A percentile compares a stretch with the other conserved stretches of the same genome.
phyloP scores from a whole-genome alignment of 1,284 basidiomycete species.

The Sparassis latifolia region DNA sequence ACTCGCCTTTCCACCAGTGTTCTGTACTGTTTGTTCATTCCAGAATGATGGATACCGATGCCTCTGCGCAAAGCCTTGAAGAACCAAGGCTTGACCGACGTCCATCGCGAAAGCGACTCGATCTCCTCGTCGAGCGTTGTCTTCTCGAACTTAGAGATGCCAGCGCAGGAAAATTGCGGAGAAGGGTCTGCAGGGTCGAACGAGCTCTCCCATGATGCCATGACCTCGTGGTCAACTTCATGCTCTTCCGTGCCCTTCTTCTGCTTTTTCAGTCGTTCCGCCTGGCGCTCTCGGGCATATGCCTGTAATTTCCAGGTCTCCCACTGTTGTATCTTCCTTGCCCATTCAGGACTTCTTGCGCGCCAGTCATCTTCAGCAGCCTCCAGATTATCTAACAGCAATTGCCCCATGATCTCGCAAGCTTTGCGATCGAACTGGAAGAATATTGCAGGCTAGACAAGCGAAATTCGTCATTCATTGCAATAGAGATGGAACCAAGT shows the following conservation, averaged over 20 bases:
- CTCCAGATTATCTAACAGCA: slow-evolving; percentile 32
- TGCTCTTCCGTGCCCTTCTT: slow-evolving; percentile 29
- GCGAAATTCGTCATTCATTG: too few relatives aligned
- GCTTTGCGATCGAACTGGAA: slow-evolving; percentile 58
- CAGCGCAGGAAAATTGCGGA: slow-evolving; percentile 53
- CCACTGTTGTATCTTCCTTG: slow-evolving; percentile 43
- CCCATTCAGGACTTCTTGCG: slow-evolving; percentile 39
- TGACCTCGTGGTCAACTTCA: slow-evolving; percentile 15
- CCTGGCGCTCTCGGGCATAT: slow-evolving; percentile 38
- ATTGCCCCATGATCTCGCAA: slow-evolving; percentile 48
- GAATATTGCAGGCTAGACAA: slow-evolving; percentile 50
- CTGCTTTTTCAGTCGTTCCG: slow-evolving; percentile 31
- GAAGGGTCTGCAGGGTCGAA: slow-evolving; percentile 56
- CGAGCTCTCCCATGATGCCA: slow-evolving; percentile 39
- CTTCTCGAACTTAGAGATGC: slow-evolving; percentile 35
- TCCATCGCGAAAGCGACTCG: slow-evolving; percentile 31
- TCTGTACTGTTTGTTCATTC: slow-evolving; percentile 60
- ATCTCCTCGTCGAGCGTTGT: slow-evolving; percentile 46
- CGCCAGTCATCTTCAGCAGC: slow-evolving; percentile 46
- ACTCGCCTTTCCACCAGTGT: slow-evolving; percentile 52
- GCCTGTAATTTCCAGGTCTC: slow-evolving; percentile 40
- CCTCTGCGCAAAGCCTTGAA: slow-evolving; percentile 47
- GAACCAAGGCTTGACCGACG: slow-evolving; percentile 34
- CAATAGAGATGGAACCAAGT: too few relatives aligned
- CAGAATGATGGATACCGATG: slow-evolving; percentile 63